These are phyloP conservation scores for Pythium dissimile DNA, from an alignment of 352 stramenopile species.

Conservation along the genomic window DNA sequence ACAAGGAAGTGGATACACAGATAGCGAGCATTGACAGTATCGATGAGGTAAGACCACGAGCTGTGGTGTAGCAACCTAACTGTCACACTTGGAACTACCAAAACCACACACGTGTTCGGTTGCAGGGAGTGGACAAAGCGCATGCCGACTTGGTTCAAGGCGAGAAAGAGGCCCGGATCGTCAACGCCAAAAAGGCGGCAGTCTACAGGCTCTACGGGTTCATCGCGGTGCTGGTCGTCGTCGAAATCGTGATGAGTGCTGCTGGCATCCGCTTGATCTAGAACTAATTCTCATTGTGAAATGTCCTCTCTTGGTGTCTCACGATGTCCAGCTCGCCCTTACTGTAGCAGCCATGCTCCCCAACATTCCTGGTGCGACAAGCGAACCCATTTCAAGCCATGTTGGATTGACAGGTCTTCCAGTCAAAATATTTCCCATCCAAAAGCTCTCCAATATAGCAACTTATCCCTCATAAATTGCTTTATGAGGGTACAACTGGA, in stretches of 20 bases:
- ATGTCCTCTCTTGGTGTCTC: not conserved
- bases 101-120: not conserved
- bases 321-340: not conserved
- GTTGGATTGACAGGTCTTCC: too few relatives aligned
- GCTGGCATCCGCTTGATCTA: slow-evolving; percentile 10
- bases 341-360: too few relatives aligned
- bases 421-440: not conserved
- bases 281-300: too few relatives aligned
- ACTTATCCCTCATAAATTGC: not conserved
- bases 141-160: slow-evolving; percentile 60
- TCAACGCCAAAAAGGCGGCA: slow-evolving; percentile 75
- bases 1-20: slow-evolving; percentile 71
- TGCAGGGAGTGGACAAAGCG: slow-evolving; percentile 63
- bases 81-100: too few relatives aligned
- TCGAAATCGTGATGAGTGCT: slow-evolving; percentile 14
- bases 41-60: slow-evolving; percentile 52
- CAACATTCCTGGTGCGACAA: not conserved
- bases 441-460: not conserved
- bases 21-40: slow-evolving; percentile 77
- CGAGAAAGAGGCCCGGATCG: slow-evolving; percentile 48
- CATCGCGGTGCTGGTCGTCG: slow-evolving; percentile 61
- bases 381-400: not conserved
- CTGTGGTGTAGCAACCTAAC: too few relatives aligned
- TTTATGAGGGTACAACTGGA: not conserved
- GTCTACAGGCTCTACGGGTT: slow-evolving; percentile 72